Base-by-base conservation (phyloP, 2,329 filamentous ascomycete species). In the Verticillium alfalfae region DNA sequence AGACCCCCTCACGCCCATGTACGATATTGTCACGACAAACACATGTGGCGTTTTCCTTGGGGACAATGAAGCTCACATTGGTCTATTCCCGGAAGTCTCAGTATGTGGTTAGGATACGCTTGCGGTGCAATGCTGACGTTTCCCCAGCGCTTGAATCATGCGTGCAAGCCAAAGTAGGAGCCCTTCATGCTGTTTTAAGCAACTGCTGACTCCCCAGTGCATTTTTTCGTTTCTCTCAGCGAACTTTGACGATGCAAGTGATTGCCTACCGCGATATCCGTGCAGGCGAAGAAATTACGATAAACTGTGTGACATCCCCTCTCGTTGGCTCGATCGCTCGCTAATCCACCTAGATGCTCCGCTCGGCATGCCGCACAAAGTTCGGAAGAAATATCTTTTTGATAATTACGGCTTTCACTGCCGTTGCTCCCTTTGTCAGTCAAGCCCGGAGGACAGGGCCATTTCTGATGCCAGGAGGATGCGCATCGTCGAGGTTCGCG, bases 101-200 rank as follows among this genome's bases (percentile, higher is more conserved):
- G 72, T 73, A 54, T 64, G 71, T 60, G n/a, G 7, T 52, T 12
- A 2, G 3, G 15, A 5, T 52, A 6, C 16, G 5, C 5, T 13
- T 22, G n/a, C 45, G 22, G 45, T 52, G 45, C 45, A 8, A 10
- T 52, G n/a, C 58, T 55, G 10, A 60, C 12, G 52, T 31, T 3
- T 2, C 10, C 26, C 34, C n/a, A 75, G 73, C 69, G 72, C 36
- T 52, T 75, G 54, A 75, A 75, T 60, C 73, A 75, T 57, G 73
- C 67, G 8, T 75, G 73, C 55, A 68, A 67, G 54, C 71, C 73
- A 55, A 75, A 74, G 73, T 74, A 60, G 61, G 69, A 65, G 2
- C n/a, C 9, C 34, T 15, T 15, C 5, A 26, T 58, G 3, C 3
- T 26, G 16, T 16, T 36, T 18, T 59, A 1, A n/a, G 22, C 9